These are phyloP conservation scores for Lithocarpus polystachyus DNA, from an alignment of 306 rosid species.

Conservation along the genomic window DNA sequence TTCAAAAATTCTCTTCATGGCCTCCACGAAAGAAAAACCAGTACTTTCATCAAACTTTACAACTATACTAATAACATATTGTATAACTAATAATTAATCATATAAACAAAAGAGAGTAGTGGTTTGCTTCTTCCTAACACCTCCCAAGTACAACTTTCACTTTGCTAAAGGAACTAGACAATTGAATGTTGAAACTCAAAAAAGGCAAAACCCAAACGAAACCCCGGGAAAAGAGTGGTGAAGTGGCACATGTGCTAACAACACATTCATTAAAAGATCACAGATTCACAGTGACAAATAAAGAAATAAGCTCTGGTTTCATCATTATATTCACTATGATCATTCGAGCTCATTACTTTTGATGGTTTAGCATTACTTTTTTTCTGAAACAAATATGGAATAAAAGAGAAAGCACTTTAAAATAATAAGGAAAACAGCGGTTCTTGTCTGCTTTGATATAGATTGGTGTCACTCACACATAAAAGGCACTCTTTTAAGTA, in stretches of 20 bases:
- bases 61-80: background rate
- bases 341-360: background rate
- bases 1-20: background rate
- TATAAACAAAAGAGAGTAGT: background rate
- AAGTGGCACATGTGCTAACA: conserved; percentile 22
- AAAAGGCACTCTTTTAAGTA: conserved; percentile 23
- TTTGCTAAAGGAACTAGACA: background rate
- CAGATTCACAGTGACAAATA: background rate
- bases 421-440: conserved; percentile 14
- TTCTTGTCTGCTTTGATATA: conserved; percentile 31
- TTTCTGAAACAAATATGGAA: conserved; percentile 14
- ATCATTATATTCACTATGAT: conserved; percentile 36
- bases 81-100: no score
- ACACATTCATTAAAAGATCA: conserved; percentile 34
- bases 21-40: background rate
- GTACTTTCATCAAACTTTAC: background rate
- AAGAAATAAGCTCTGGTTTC: conserved; percentile 23
- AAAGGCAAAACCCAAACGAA: background rate
- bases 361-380: conserved; percentile 19
- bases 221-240: background rate
- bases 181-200: background rate
- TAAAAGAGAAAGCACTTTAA: conserved; percentile 13
- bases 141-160: background rate
- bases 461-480: conserved; percentile 36
- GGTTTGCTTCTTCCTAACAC: background rate